These are phyloP conservation scores for Breynia disticha DNA, from an alignment of 441 rosid species.

Conservation along the genomic window DNA sequence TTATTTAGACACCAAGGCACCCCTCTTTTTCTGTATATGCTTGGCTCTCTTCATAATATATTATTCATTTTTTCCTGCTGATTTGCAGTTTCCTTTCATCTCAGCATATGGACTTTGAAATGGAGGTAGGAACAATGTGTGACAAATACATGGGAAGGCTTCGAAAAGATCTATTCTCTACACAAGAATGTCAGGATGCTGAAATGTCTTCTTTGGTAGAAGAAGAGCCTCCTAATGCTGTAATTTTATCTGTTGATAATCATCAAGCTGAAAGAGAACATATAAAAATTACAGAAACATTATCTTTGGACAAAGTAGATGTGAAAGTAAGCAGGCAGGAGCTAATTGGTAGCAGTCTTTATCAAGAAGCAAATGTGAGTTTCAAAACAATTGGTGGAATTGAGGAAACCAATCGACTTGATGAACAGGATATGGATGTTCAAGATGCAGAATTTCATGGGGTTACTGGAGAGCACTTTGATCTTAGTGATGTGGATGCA, in stretches of 20 bases:
- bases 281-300: slow-evolving; percentile 11
- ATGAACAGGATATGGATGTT: slow-evolving; percentile 21
- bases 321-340: slow-evolving; percentile 23
- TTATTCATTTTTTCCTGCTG: slow-evolving; percentile 6
- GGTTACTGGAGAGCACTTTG: slow-evolving; percentile 14
- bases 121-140: slow-evolving; percentile 10
- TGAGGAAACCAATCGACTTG: slow-evolving; percentile 23
- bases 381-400: slow-evolving; percentile 15
- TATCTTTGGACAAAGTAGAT: slow-evolving; percentile 14
- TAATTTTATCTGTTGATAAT: slow-evolving; percentile 10
- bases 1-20: neutral
- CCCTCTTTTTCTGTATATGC: neutral
- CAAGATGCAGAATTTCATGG: slow-evolving; percentile 15
- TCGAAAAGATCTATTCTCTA: slow-evolving; percentile 15
- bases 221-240: slow-evolving; percentile 15
- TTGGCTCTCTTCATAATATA: neutral
- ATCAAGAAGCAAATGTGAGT: slow-evolving; percentile 21
- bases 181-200: slow-evolving; percentile 10
- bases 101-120: slow-evolving; percentile 22
- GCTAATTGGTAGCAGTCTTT: slow-evolving; percentile 18
- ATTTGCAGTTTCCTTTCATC: slow-evolving; percentile 27
- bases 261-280: slow-evolving; percentile 14
- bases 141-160: slow-evolving; percentile 21
- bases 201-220: slow-evolving; percentile 14
- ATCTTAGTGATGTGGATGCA: slow-evolving; percentile 18